These are phyloP conservation scores for Maudiozyma pseudohumilis DNA, from an alignment of 805 yeast species.

Conservation along the genomic window DNA sequence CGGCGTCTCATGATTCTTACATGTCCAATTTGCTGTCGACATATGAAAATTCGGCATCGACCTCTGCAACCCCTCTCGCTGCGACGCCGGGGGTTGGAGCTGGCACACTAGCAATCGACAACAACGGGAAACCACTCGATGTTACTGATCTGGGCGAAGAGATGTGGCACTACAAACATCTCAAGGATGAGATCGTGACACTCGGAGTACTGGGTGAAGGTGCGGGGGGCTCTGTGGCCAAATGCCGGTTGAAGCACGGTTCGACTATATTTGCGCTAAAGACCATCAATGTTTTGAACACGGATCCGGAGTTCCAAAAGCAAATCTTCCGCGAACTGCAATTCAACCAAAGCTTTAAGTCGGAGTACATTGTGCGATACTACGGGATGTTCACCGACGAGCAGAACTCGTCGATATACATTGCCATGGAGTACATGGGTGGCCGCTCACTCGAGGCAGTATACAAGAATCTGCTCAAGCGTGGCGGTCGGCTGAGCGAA, in stretches of 20 bases:
- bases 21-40: constrained; percentile 18
- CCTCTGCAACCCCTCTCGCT: constrained; percentile 8
- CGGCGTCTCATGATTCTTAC: constrained; percentile 18
- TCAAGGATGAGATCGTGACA: constrained; percentile 52
- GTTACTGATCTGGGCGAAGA: constrained; percentile 55
- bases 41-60: constrained; percentile 14
- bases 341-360: constrained; percentile 71
- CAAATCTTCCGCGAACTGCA: constrained; percentile 87
- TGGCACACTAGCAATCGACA: no score
- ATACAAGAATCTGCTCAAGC: constrained; percentile 60
- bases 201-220: constrained; percentile 83
- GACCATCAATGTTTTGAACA: constrained; percentile 35
- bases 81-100: no score
- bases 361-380: constrained; percentile 80
- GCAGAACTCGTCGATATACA: constrained; percentile 69
- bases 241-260: constrained; percentile 56
- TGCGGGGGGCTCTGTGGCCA: constrained; percentile 81
- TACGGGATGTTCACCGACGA: constrained; percentile 85
- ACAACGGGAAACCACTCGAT: constrained; percentile 22
- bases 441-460: constrained; percentile 86
- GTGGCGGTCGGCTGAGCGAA: constrained; percentile 86
- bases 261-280: constrained; percentile 72
- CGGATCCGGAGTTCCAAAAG: constrained; percentile 74
- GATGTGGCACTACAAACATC: constrained; percentile 55
- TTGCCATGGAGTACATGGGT: constrained; percentile 96